Conservation (phyloP, 371 early-diverging fungal genomes). For the Rhizopus microsporus region DNA sequence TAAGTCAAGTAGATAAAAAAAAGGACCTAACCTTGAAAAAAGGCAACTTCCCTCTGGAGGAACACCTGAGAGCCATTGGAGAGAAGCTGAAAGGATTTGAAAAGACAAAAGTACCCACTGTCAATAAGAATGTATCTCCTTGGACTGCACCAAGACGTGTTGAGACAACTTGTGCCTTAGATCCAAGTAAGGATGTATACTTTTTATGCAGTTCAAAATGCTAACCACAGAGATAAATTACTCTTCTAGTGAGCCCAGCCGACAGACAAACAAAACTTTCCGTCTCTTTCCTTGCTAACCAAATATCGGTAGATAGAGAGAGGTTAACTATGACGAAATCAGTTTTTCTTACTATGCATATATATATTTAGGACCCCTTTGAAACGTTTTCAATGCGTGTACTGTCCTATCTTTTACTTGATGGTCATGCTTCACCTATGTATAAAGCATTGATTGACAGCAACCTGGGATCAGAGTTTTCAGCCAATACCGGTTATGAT, state of each 20-base stretch:
- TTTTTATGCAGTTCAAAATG: neutral
- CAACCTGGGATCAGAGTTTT: slow-evolving; percentile 90
- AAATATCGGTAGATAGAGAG: slow-evolving; percentile 55
- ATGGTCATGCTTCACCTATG: slow-evolving; percentile 93
- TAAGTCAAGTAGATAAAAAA: neutral
- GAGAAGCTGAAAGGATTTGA: slow-evolving; percentile 49
- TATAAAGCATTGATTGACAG: slow-evolving; percentile 93
- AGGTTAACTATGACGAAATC: slow-evolving; percentile 1
- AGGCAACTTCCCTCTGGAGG: slow-evolving; percentile 74
- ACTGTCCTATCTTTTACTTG: slow-evolving; percentile 77
- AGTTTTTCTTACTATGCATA: neutral
- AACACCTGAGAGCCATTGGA: slow-evolving; percentile 72
- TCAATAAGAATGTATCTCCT: slow-evolving; percentile 54
- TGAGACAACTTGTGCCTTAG: slow-evolving; percentile 66
- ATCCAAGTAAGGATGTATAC: slow-evolving; percentile 63
- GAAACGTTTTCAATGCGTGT: slow-evolving; percentile 83
- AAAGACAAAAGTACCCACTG: slow-evolving; percentile 40
- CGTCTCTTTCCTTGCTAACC: slow-evolving; percentile 79
- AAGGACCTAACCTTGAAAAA: neutral
- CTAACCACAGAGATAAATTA: neutral
- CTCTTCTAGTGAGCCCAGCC: slow-evolving; percentile 64
- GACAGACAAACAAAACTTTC: slow-evolving; percentile 82
- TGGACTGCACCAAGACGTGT: slow-evolving; percentile 56
- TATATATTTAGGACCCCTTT: slow-evolving; percentile 62
- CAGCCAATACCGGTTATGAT: slow-evolving; percentile 89